Base-by-base conservation (phyloP, 768 basidiomycete genomes). In the Melanogaster broomeanus region DNA sequence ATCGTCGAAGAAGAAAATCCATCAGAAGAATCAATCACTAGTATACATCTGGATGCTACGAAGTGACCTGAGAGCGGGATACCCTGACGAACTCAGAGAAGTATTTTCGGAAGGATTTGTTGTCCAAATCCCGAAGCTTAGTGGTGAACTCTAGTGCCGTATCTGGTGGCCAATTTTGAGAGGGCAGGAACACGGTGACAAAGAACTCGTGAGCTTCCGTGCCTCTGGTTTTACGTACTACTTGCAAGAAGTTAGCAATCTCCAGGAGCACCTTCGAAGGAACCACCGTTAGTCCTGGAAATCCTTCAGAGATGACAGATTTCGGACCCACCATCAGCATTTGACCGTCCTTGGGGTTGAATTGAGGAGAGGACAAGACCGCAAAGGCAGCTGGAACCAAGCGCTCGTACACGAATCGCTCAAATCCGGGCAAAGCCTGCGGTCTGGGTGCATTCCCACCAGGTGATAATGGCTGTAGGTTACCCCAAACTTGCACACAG, bases 261-360 rank as follows among this genome's bases (percentile, higher is more conserved):
- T 99, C 97, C 58, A 90, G 83, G 19, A 98, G 74, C 47, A 95
- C 88, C 94, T 98, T 56, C 28, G 60, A 16, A 30, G 24, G 12
- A 42, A 37, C 25, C 6, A 1, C 25, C 11, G 16, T 38, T 39
- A 50, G 47, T 40, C 42, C 1, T 9, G 9, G 9, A 19, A 9
- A 40, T 7, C 3, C 2, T 25, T 34, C 25, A 22, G 42, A 42
- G 38, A 33, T 39, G 25, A 13, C 16, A 30, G 34, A 39, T 21
- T 8, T 15, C 28, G 13, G 25, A 70, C 91, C 64, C 61, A 95
- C 95, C 63, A 87, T 81, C 44, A 88, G 76, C 63, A 87, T 84
- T 61, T 93, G 91, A 2, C 90, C 93, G 63, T 97, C 93, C 64
- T 90, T 91, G 58, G 88, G 74, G 63, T 94, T 95, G 66, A 97